Evolutionary conservation across 495 filamentous ascomycete species (phyloP), one percentile per base, ranked within the genome.

Genomic region (Bacidia rubella): DNA sequence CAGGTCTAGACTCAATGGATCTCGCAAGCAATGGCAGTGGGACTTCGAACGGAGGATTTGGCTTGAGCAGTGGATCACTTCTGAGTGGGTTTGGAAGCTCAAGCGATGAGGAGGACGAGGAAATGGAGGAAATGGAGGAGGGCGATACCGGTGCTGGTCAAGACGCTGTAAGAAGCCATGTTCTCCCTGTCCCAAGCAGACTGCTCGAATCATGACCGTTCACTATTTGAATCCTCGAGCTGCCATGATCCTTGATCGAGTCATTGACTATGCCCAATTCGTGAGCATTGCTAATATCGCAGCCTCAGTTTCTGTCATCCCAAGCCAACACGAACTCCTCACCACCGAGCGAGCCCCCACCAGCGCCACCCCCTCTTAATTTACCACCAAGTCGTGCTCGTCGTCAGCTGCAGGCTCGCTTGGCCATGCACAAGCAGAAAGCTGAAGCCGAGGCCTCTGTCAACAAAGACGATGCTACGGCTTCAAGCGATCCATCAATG

Each of bases 31-130:
- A 81, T 51, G 76, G 80, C 56, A 74, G 76, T 51, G 79, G 75
- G 53, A 78, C 79, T 35, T 74, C 78, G 17, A 73, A 80, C 50
- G 81, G 81, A 23, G 75, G 77, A 15, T 88, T 87, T 62, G 76
- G 77, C 21, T 57, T 68, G 25, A 68, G 79, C 49, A 79, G 78
- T 57, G 79, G 78, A 51, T 81, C 82, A 27, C 70, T 94, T n/a
- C 74, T 89, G 52, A 92, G 86, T 63, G 90, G 87, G n/a, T 98
- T 97, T 66, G 88, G 85, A 57, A 92, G 85, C 68, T 94, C 87
- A 11, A 95, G 88, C 61, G 89, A 94, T 57, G 92, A 96, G 59
- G 92, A 97, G 52, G 92, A 98, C 56, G 92, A 96, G 59, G 92
- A 98, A 55, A 82, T 86, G 77, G 85, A 88, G 49, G 89, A 90